These are phyloP conservation scores for Symbiodinium natans DNA, from an alignment of 73 alveolate species.

Conservation along the genomic window DNA sequence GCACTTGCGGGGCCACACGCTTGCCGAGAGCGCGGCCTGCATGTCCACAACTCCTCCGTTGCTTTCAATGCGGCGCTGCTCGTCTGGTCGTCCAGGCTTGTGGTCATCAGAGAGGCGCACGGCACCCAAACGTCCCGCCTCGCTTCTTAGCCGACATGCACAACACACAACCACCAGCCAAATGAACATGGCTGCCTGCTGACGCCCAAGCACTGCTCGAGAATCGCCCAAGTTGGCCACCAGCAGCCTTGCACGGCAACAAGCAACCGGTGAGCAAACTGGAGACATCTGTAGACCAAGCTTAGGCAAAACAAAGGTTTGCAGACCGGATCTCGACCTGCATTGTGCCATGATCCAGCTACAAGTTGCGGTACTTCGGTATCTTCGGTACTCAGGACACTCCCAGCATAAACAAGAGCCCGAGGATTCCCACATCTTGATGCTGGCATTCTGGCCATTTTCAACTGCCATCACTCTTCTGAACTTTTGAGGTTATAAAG, in stretches of 20 bases:
- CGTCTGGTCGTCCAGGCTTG: constrained; percentile 93
- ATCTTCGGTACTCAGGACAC: too few species aligned
- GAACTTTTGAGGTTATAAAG: too few species aligned
- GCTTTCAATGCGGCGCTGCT: constrained; percentile 76
- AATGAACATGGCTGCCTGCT: constrained; percentile 13
- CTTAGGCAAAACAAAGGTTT: too few species aligned
- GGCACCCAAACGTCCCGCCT: constrained; percentile 50
- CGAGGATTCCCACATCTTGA: too few species aligned
- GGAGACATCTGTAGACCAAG: too few species aligned
- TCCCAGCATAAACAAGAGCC: too few species aligned
- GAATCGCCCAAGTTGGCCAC: constrained; percentile 93
- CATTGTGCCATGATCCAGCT: too few species aligned
- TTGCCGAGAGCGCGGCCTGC: constrained; percentile 9
- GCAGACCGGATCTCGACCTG: too few species aligned
- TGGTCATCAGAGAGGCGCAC: constrained; percentile 72
- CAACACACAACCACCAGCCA: background rate
- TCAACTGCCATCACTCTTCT: too few species aligned
- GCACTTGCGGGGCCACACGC: background rate
- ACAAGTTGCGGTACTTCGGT: too few species aligned
- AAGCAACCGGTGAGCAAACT: background rate
- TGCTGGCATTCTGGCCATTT: too few species aligned
- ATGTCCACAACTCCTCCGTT: constrained; percentile 92
- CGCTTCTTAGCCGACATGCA: background rate
- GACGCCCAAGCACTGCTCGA: constrained; percentile 83
- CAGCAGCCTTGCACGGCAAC: constrained; percentile 23